Evolutionary conservation across 257 asterid species (phyloP).

Genomic region (Scutellaria barbata): DNA sequence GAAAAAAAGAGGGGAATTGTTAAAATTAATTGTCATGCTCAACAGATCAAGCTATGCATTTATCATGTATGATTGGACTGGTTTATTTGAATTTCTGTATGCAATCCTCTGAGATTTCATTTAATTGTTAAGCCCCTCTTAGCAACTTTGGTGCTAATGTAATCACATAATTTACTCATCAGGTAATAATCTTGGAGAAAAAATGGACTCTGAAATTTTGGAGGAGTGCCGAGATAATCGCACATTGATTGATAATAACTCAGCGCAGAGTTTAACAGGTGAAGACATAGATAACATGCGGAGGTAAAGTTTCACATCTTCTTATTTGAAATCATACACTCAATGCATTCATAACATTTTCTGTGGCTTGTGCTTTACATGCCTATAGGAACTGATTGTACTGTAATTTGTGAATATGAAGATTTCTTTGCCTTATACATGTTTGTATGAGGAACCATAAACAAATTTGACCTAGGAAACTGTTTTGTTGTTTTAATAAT

Average conservation of each 20-base stretch:
- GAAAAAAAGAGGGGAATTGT: neutral
- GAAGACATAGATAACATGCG: constrained; percentile 85
- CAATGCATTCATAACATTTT: constrained; percentile 10
- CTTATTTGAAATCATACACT: neutral
- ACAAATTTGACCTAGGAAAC: neutral
- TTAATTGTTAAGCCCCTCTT: constrained; percentile 1
- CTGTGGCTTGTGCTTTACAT: neutral
- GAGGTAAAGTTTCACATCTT: constrained; percentile 49
- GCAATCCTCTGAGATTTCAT: neutral
- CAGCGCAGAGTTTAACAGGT: constrained; percentile 83
- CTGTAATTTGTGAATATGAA: constrained; percentile 5
- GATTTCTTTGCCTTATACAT: constrained; percentile 22
- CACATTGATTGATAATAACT: constrained; percentile 80
- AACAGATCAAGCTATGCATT: neutral
- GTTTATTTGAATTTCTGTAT: neutral
- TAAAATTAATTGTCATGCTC: constrained; percentile 1
- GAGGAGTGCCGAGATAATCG: constrained; percentile 83
- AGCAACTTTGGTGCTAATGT: constrained; percentile 27
- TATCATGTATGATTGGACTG: neutral
- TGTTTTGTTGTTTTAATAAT: neutral
- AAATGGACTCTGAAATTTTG: constrained; percentile 40
- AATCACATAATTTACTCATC: constrained; percentile 33
- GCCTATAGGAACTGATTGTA: constrained; percentile 9
- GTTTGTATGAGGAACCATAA: neutral
- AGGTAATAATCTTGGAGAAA: constrained; percentile 59